Evolutionary conservation across 495 filamentous ascomycete species (phyloP).

Genomic region (Penicillium salamii): DNA sequence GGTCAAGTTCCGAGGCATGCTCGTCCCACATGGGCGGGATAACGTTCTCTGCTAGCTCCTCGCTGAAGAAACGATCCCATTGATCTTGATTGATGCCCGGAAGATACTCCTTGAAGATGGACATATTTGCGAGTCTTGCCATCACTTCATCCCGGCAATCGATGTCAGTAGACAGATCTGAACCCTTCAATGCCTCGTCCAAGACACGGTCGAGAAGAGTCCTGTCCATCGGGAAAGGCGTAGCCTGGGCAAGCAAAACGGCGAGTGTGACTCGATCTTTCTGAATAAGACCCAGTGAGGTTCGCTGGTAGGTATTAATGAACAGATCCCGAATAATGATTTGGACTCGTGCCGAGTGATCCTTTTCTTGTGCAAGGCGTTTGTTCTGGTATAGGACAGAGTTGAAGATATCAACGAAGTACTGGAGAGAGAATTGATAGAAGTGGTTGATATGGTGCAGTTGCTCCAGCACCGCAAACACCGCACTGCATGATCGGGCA

Average conservation of each 20-base stretch:
- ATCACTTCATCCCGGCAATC: conserved; percentile 68
- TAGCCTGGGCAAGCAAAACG: conserved; percentile 93
- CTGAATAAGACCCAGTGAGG: conserved; percentile 87
- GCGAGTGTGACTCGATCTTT: conserved; percentile 92
- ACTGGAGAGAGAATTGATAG: conserved; percentile 98
- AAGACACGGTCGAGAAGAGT: conserved; percentile 80
- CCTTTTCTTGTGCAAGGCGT: conserved; percentile 64
- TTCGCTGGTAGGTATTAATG: conserved; percentile 85
- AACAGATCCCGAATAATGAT: conserved; percentile 89
- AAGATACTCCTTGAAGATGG: conserved; percentile 71
- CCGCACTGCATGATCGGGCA: conserved; percentile 89
- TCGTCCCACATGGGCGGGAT: conserved; percentile 78
- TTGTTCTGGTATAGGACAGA: conserved; percentile 83
- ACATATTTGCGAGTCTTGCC: conserved; percentile 61
- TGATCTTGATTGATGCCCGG: conserved; percentile 54
- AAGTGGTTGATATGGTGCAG: conserved; percentile 98
- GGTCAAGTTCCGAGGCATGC: conserved; percentile 60
- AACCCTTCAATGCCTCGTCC: conserved; percentile 70
- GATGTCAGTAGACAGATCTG: conserved; percentile 69
- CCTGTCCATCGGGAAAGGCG: conserved; percentile 92
- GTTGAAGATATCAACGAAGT: conserved; percentile 96
- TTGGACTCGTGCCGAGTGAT: conserved; percentile 74
- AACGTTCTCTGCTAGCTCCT: conserved; percentile 84
- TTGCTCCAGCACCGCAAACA: conserved; percentile 95
- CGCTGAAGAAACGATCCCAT: conserved; percentile 78